Percentiles rank a stretch among this genome's conserved stretches.
Conservation (phyloP, 2,329 filamentous ascomycete genomes). For the Cordyceps sp. region DNA sequence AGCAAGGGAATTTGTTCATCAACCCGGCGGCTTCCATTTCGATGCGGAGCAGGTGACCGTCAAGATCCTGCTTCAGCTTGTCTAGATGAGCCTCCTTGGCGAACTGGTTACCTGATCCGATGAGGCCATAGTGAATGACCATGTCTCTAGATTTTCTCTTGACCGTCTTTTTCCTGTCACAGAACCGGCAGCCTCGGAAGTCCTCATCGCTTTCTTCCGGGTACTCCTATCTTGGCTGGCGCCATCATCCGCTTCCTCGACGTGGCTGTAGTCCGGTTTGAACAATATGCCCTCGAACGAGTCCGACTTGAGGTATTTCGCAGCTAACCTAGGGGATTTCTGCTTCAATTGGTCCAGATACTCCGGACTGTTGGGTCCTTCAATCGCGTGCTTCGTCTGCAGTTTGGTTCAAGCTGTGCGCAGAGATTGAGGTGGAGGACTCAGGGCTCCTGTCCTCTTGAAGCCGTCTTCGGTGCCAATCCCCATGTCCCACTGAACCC, state of each 20-base stretch:
- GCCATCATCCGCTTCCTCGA: too few relatives aligned
- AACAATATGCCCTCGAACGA: neutral
- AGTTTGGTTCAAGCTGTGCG: neutral
- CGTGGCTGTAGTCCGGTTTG: neutral
- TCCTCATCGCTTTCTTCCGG: too few relatives aligned
- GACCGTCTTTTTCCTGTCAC: neutral
- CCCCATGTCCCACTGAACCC: slow-evolving; percentile 6
- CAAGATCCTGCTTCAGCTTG: neutral
- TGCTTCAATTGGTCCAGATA: neutral
- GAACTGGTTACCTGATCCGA: neutral
- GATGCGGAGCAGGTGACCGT: neutral
- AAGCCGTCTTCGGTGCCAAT: slow-evolving; percentile 1
- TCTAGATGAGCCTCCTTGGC: neutral
- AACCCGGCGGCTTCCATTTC: slow-evolving; percentile 1
- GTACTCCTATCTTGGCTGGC: neutral
- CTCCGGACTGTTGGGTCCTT: neutral
- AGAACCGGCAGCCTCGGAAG: neutral
- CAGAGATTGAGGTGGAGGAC: neutral
- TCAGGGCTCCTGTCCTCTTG: neutral
- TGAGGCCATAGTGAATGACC: neutral
- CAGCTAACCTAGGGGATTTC: neutral
- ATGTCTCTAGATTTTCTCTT: neutral
- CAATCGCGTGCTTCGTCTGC: neutral
- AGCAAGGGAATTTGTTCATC: slow-evolving; percentile 7
- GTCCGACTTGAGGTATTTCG: neutral